Base-by-base conservation (phyloP, 352 stramenopile genomes). In the Pythium guiyangense region DNA sequence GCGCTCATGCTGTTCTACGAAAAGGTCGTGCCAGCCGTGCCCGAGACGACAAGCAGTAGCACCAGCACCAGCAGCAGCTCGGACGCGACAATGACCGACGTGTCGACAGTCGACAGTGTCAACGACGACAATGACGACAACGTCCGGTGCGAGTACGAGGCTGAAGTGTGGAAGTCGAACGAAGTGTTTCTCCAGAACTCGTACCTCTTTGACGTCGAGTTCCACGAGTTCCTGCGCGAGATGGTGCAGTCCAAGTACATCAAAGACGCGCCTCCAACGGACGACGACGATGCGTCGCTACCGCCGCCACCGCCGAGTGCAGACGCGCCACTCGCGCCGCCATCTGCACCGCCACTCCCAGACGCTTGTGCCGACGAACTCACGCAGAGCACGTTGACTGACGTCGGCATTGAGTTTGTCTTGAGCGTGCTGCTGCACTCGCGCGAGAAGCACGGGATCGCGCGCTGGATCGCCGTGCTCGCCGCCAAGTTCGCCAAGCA, bases 1-100 rank as follows among this genome's bases (percentile, higher is more conserved):
- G 97, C 96, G 5, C 73, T 99, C 6, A 99, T 99, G 94, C 77
- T 99, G 0, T 99, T 99, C 65, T 99, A 99, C 63, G 97, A 99
- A 62, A 99, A 99, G 71, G 88, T 99, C 26, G 69, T 80, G 14
- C 79, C 73, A 17, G 72, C 71, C 0, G 66, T 86, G 20, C 31
- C 34, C 4, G 22, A n/a, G 20, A 18, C 25, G 22, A 31, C 44
- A n/a, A n/a, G n/a, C n/a, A n/a, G n/a, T n/a, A n/a, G n/a, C 4
- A 31, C 5, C 44, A 74, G 69, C 29, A 65, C n/a, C n/a, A n/a
- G 61, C 12, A 53, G 55, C 10, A 44, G 64, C 44, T 14, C 48
- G 31, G 70, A 69, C 22, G 64, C 82, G 31, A 53, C 37, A 1
- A 58, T 62, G 59, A 62, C 34, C n/a, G 50, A 70, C 6, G 45